Evolutionary conservation across 2,329 filamentous ascomycete species (phyloP).

Genomic region (Penicillium expansum): DNA sequence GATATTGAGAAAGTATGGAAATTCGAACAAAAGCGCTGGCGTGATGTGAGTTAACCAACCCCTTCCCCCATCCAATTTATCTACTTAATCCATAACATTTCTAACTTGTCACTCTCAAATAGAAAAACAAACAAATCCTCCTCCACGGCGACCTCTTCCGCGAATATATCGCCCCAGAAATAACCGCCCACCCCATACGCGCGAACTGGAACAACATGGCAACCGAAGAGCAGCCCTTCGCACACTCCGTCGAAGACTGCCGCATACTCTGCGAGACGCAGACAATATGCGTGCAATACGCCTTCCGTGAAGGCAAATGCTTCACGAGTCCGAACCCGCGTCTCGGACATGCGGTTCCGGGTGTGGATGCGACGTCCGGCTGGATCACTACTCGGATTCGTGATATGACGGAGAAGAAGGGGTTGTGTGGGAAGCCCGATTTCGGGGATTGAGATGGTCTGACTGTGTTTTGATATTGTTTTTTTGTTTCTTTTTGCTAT

Average conservation of each 20-base stretch:
- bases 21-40: conserved; percentile 54
- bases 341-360: conserved; percentile 26
- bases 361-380: conserved; percentile 27
- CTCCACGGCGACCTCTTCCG: conserved; percentile 40
- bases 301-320: conserved; percentile 30
- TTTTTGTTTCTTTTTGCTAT: neutral
- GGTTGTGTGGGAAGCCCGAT: conserved; percentile 27
- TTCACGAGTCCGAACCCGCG: conserved; percentile 32
- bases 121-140: conserved; percentile 29
- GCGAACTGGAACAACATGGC: conserved; percentile 38
- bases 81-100: too few relatives aligned
- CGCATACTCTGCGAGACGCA: conserved; percentile 27
- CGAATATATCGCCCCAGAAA: conserved; percentile 36
- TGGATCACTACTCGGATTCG: conserved; percentile 34
- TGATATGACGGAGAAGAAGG: conserved; percentile 27
- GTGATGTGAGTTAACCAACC: conserved; percentile 52
- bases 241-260: conserved; percentile 33
- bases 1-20: conserved; percentile 46
- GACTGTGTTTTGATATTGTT: neutral
- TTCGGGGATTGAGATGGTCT: conserved; percentile 21
- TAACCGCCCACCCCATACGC: conserved; percentile 26
- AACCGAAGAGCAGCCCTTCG: conserved; percentile 29
- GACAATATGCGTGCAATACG: conserved; percentile 33
- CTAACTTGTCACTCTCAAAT: neutral
- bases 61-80: neutral